Base-by-base conservation (phyloP, 2,329 filamentous ascomycete genomes). In the Dendrostoma leiphaemia region DNA sequence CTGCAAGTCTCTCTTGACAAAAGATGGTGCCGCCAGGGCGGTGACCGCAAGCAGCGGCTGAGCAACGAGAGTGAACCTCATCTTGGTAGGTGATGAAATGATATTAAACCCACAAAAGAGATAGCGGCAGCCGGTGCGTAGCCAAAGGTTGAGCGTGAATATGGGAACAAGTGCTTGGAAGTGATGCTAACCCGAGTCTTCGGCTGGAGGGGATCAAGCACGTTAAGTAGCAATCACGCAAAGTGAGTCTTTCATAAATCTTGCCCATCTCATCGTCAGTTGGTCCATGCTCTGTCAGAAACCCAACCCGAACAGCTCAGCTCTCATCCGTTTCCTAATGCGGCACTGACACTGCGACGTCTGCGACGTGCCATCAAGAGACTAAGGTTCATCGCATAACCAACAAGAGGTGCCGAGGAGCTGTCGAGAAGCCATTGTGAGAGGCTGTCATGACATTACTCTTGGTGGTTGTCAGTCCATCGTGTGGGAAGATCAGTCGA, bases 401-500 rank as follows among this genome's bases (percentile, higher is more conserved):
- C n/a, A 26, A 41, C 21, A 41, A 15, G 12, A 23, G 5, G 38
- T 15, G 23, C 23, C 21, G 19, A 21, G 21, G 37, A 24, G 31
- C 23, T 41, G 23, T 19, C 21, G 34, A n/a, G n/a, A n/a, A n/a
- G n/a, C n/a, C n/a, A n/a, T n/a, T n/a, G n/a, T n/a, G n/a, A n/a
- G n/a, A n/a, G n/a, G n/a, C n/a, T n/a, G n/a, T n/a, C n/a, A n/a
- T n/a, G n/a, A n/a, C n/a, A n/a, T n/a, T n/a, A n/a, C n/a, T n/a
- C n/a, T n/a, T n/a, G n/a, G n/a, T n/a, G n/a, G n/a, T 50, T 21
- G 52, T 29, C 46, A 31, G 47, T 35, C 38, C 3, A 35, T 32
- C 17, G 48, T 41, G 48, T 51, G 49, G 53, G 53, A 55, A 55
- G 53, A 55, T 55, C 41, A 43, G 53, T 55, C 46, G 53, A 55